These are phyloP conservation scores for Sclerotiophoma versabilis DNA, from an alignment of 2,329 filamentous ascomycete genomes.

Conservation along the genomic window DNA sequence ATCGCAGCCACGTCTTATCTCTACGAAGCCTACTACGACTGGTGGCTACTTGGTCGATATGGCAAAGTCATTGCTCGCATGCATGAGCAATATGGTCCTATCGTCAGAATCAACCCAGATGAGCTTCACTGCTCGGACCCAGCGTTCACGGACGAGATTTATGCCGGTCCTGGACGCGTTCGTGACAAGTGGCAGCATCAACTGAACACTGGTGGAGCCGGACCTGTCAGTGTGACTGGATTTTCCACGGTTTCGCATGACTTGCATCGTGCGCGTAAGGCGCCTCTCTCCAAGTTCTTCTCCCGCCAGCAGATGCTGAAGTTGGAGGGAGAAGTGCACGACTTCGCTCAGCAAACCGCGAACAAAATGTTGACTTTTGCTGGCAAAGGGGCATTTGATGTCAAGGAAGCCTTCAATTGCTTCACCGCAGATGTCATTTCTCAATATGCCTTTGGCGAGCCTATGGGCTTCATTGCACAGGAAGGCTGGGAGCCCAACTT, in stretches of 20 bases:
- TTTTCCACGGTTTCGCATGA: constrained; percentile 40
- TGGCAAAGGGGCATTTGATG: constrained; percentile 30
- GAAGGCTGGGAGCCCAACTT: constrained; percentile 40
- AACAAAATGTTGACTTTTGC: constrained; percentile 30
- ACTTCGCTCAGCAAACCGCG: constrained; percentile 25
- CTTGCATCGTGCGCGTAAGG: constrained; percentile 41
- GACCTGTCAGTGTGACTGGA: constrained; percentile 35
- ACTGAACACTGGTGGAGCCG: constrained; percentile 34
- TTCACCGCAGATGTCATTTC: constrained; percentile 38
- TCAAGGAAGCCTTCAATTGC: constrained; percentile 40
- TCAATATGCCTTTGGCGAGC: constrained; percentile 36
- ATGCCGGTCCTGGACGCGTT: constrained; percentile 33
- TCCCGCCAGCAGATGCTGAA: constrained; percentile 41
- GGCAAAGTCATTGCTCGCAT: constrained; percentile 43
- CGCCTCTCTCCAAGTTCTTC: constrained; percentile 47
- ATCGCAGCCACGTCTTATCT: constrained; percentile 37
- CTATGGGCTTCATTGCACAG: constrained; percentile 37
- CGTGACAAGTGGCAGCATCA: constrained; percentile 37
- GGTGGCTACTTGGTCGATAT: constrained; percentile 40
- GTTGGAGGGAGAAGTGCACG: constrained; percentile 31
- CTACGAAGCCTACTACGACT: constrained; percentile 42
- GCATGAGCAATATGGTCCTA: constrained; percentile 43
- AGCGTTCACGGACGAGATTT: constrained; percentile 44
- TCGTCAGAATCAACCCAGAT: constrained; percentile 44
- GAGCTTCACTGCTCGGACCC: constrained; percentile 45